Percentiles rank a stretch among this genome's conserved stretches.
Conservation (phyloP, 371 early-diverging fungal genomes). For the Paraphysoderma sedebokerense region DNA sequence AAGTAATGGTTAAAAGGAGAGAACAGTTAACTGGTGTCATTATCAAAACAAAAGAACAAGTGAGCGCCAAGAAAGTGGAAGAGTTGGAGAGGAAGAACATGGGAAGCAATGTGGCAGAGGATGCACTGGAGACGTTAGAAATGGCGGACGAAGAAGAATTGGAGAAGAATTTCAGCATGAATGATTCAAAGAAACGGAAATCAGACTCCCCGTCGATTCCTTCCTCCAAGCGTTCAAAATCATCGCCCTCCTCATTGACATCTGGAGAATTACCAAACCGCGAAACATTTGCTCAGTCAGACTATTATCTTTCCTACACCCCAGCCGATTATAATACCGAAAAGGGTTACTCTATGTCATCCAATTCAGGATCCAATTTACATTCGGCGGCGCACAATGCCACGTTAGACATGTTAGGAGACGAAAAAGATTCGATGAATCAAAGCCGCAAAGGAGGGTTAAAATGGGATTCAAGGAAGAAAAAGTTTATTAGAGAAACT, state of each 20-base stretch:
- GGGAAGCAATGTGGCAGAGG: slow-evolving; percentile 4
- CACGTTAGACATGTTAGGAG: slow-evolving; percentile 61
- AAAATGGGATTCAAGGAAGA: slow-evolving; percentile 89
- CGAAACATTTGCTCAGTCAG: slow-evolving; percentile 49
- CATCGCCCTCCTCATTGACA: neutral
- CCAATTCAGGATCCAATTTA: slow-evolving; percentile 49
- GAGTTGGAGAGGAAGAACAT: slow-evolving; percentile 6
- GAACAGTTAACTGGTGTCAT: slow-evolving; percentile 40
- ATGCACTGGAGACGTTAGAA: neutral
- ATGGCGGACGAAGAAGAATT: slow-evolving; percentile 16
- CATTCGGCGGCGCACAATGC: slow-evolving; percentile 62
- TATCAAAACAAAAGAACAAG: slow-evolving; percentile 6
- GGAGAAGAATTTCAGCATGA: slow-evolving; percentile 2
- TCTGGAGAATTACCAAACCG: slow-evolving; percentile 11
- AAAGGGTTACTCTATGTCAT: slow-evolving; percentile 77
- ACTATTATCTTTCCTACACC: slow-evolving; percentile 73
- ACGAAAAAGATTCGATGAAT: slow-evolving; percentile 34
- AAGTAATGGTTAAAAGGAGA: slow-evolving; percentile 65
- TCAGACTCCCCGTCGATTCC: too few relatives aligned
- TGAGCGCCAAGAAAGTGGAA: neutral
- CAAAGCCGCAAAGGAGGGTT: slow-evolving; percentile 35
- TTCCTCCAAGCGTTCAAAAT: neutral
- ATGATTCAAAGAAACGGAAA: neutral
- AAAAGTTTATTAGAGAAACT: slow-evolving; percentile 61
- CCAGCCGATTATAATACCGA: slow-evolving; percentile 79